Conservation (phyloP, 2,329 filamentous ascomycete genomes). For the Tolypocladium tundrense region DNA sequence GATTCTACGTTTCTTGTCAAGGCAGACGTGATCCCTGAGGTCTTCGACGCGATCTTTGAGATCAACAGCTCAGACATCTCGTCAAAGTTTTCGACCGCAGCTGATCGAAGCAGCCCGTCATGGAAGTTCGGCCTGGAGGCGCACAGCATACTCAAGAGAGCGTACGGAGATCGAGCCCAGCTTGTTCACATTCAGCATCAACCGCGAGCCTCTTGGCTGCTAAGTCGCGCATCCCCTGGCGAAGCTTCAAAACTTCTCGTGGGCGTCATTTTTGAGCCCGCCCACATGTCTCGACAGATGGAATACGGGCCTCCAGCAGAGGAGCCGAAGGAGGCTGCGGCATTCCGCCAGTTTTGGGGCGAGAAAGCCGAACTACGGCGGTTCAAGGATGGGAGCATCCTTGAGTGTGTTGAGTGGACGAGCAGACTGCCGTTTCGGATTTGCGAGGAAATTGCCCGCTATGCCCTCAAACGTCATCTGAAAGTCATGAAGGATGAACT, state of each 20-base stretch:
- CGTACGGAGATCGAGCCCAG: constrained; percentile 64
- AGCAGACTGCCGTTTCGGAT: constrained; percentile 54
- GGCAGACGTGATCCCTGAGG: constrained; percentile 41
- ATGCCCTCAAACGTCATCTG: constrained; percentile 62
- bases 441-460: constrained; percentile 68
- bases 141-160: constrained; percentile 55
- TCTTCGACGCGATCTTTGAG: constrained; percentile 39
- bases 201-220: constrained; percentile 18
- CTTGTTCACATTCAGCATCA: constrained; percentile 50
- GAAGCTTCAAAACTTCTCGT: constrained; percentile 39
- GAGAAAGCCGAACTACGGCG: constrained; percentile 85
- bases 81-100: constrained; percentile 14
- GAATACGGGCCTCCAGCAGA: constrained; percentile 85
- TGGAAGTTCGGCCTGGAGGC: constrained; percentile 45
- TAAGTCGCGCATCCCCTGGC: constrained; percentile 11
- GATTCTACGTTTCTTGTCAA: constrained; percentile 70
- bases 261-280: constrained; percentile 62
- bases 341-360: constrained; percentile 89
- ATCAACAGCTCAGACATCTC: constrained; percentile 19
- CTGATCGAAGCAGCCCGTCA: constrained; percentile 31
- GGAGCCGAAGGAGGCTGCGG: constrained; percentile 68
- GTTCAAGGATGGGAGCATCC: constrained; percentile 90
- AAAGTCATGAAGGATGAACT: constrained; percentile 45
- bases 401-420: constrained; percentile 84
- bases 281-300: constrained; percentile 63